Evolutionary conservation across 345 rosid species (phyloP), one percentile per base, ranked within the genome.

Genomic region (Pistacia vera): DNA sequence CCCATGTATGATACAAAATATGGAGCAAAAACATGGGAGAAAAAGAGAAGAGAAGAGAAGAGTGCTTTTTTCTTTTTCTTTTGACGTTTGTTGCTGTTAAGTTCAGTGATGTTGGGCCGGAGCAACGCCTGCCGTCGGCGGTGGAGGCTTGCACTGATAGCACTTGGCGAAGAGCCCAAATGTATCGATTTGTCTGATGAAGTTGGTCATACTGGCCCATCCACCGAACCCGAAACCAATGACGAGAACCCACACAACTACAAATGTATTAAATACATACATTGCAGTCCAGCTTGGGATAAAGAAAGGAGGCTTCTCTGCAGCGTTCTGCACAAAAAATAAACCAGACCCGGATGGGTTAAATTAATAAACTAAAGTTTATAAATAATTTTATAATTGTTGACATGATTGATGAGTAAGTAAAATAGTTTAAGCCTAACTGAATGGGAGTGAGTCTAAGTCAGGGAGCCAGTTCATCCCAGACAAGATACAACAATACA

Each of bases 171-270:
- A 97, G 54, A 97, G 93, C 20, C 99, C 99, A 70, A 97, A 97
- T 0, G 95, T 86, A 52, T 97, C 94, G 0, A 97, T 89, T 84
- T 97, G 99, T 77, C 70, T 84, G 18, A 97, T 88, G 71, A 97
- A 97, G 79, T 97, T 94, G 83, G 93, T 90, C 66, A 97, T 73
- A 85, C 99, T 97, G 5, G 99, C 99, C 99, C 99, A 97, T 68
- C 99, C 99, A 20, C 99, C 99, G 59, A 94, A 94, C 78, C 98
- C 99, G 3, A 97, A 97, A 6, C 99, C 99, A 1, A 97, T 91
- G 8, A 97, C 86, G 0, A 94, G 35, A 35, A 94, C 89, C 99
- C 99, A 97, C 54, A 88, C 73, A 74, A 89, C 97, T 17, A 94
- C 36, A n/a, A 97, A 93, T 1, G 90, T 72, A 64, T 97, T 97